Evolutionary conservation across 2,329 filamentous ascomycete species (phyloP).

Genomic region (Sporothrix sp.): DNA sequence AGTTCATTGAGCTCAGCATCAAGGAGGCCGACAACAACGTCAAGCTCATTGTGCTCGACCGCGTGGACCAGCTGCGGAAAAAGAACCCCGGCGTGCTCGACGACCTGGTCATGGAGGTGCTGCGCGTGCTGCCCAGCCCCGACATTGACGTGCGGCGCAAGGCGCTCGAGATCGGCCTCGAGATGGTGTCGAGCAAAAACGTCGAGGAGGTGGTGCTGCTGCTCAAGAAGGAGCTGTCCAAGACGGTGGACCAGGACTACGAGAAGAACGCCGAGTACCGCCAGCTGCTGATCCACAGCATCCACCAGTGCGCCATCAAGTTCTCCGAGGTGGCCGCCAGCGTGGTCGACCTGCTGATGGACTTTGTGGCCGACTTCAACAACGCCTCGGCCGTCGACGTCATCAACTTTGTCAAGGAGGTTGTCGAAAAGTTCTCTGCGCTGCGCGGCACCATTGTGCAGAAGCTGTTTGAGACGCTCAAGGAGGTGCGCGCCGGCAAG

Average conservation of each 20-base stretch:
- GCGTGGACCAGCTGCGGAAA: constrained; percentile 64
- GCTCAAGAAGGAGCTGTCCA: constrained; percentile 93
- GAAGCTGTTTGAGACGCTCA: constrained; percentile 78
- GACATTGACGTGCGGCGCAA: constrained; percentile 94
- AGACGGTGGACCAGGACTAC: constrained; percentile 97
- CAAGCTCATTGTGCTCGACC: constrained; percentile 93
- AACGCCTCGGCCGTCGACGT: constrained; percentile 95
- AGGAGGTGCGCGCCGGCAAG: constrained; percentile 91
- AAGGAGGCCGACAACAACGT: constrained; percentile 99
- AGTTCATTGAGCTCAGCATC: constrained; percentile 94
- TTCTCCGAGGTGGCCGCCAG: constrained; percentile 97
- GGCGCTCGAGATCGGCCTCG: constrained; percentile 77
- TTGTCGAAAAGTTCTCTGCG: constrained; percentile 94
- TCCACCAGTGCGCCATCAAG: constrained; percentile 97
- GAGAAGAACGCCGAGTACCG: constrained; percentile 97
- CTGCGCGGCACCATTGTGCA: constrained; percentile 79
- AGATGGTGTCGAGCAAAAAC: constrained; percentile 98
- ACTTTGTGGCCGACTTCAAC: constrained; percentile 98
- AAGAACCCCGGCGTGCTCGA: constrained; percentile 77
- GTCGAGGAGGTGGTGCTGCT: constrained; percentile 94
- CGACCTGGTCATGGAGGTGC: constrained; percentile 92
- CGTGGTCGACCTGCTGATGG: constrained; percentile 94
- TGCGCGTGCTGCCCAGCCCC: constrained; percentile 87
- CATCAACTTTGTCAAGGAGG: constrained; percentile 97
- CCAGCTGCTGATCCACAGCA: constrained; percentile 89